Evolutionary conservation across 306 rosid species (phyloP).

Genomic region (Notholithocarpus densiflorus): DNA sequence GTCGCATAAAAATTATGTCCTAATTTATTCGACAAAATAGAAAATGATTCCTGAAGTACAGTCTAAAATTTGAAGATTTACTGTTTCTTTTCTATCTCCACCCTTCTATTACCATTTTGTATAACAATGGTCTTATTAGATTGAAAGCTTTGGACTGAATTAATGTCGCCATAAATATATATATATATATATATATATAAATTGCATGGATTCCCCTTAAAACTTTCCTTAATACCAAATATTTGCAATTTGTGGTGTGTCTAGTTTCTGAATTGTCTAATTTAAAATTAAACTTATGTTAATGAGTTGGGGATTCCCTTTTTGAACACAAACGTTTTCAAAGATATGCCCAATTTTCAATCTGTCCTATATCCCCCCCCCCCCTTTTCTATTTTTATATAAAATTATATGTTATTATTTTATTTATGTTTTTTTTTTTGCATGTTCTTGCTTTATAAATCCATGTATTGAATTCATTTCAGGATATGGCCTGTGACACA

Average conservation of each 20-base stretch:
- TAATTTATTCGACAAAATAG: background rate
- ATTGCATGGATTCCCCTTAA: background rate
- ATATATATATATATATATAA: background rate
- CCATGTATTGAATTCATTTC: conserved; percentile 19
- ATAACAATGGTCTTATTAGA: background rate
- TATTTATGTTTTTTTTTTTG: background rate
- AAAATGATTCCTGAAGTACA: background rate
- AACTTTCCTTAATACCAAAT: background rate
- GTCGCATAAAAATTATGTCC: background rate
- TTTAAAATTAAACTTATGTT: background rate
- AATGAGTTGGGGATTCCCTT: background rate
- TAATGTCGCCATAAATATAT: background rate
- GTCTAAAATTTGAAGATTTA: background rate
- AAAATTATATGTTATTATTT: background rate
- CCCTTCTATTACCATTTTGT: background rate
- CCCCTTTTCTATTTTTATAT: too few relatives aligned
- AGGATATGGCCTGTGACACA: conserved; percentile 99
- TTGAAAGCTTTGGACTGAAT: background rate
- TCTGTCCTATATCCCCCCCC: background rate
- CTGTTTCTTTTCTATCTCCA: background rate
- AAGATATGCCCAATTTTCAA: background rate
- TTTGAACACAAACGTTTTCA: background rate
- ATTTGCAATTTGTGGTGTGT: background rate
- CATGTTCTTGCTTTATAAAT: background rate
- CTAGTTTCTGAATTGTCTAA: background rate